Evolutionary conservation across 306 rosid species (phyloP).

Genomic region (Clitoria ternatea): DNA sequence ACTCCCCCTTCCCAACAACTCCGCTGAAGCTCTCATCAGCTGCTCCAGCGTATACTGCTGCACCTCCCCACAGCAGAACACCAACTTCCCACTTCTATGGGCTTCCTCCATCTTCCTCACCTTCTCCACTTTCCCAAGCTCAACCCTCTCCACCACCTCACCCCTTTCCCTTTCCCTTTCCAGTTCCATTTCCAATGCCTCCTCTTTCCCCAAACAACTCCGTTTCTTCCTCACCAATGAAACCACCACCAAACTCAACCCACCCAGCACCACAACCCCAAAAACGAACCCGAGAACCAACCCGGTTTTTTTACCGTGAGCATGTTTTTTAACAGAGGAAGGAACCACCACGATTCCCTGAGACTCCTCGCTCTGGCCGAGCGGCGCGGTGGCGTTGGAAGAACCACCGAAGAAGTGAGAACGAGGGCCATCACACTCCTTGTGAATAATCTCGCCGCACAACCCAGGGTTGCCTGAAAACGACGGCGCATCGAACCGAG

Average conservation of each 20-base stretch:
- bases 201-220: neutral
- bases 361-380: slow-evolving; percentile 47
- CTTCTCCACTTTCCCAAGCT: slow-evolving; percentile 20
- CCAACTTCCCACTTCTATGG: slow-evolving; percentile 56
- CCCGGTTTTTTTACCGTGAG: slow-evolving; percentile 30
- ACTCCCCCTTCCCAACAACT: slow-evolving; percentile 79
- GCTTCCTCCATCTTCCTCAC: slow-evolving; percentile 34
- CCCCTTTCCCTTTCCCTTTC: too few relatives aligned
- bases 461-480: slow-evolving; percentile 55
- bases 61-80: slow-evolving; percentile 67
- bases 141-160: neutral
- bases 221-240: slow-evolving; percentile 28
- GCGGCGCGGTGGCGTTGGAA: slow-evolving; percentile 35
- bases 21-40: slow-evolving; percentile 91
- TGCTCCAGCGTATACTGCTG: slow-evolving; percentile 63
- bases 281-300: slow-evolving; percentile 45
- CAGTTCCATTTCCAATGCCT: too few relatives aligned
- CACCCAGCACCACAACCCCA: slow-evolving; percentile 32
- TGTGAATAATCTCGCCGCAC: slow-evolving; percentile 70
- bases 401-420: slow-evolving; percentile 62
- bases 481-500: slow-evolving; percentile 43
- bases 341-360: slow-evolving; percentile 44
- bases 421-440: slow-evolving; percentile 37
- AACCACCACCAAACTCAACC: slow-evolving; percentile 24
- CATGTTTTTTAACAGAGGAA: slow-evolving; percentile 33